These are phyloP conservation scores for Colletotrichum theobromicola DNA, from an alignment of 2,329 filamentous ascomycete genomes.

Conservation along the genomic window DNA sequence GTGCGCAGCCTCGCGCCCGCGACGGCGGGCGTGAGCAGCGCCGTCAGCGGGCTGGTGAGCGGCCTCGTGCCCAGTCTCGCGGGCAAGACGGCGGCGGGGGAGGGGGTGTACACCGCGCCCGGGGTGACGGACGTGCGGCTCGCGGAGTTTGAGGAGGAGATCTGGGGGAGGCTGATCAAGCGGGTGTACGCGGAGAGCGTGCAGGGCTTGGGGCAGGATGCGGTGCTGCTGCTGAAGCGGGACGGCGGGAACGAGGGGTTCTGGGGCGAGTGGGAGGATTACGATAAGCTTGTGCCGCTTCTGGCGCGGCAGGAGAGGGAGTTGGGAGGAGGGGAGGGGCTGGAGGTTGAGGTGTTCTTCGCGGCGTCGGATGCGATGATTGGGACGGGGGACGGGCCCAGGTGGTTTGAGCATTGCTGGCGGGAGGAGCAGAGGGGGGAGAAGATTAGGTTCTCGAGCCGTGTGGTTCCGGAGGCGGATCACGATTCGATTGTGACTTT, in stretches of 20 bases:
- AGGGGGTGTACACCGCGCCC: not conserved
- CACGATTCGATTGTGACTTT: slow-evolving; percentile 20
- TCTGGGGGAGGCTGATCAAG: slow-evolving; percentile 23
- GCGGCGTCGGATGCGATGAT: slow-evolving; percentile 33
- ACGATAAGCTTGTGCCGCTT: slow-evolving; percentile 31
- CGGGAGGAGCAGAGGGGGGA: not conserved
- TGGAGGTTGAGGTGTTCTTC: slow-evolving; percentile 31
- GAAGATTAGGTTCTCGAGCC: slow-evolving; percentile 25
- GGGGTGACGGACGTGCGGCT: not conserved
- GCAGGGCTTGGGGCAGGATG: slow-evolving; percentile 30
- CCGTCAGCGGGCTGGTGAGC: not conserved
- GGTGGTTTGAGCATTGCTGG: slow-evolving; percentile 35
- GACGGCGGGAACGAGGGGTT: slow-evolving; percentile 7
- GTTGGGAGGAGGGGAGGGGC: not conserved
- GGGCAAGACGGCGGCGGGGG: not conserved
- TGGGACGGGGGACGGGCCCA: slow-evolving; percentile 27
- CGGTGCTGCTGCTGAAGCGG: slow-evolving; percentile 32
- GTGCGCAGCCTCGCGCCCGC: slow-evolving; percentile 23
- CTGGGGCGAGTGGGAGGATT: slow-evolving; percentile 36
- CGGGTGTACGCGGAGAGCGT: slow-evolving; percentile 28
- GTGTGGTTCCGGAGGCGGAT: slow-evolving; percentile 27
- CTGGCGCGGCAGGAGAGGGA: slow-evolving; percentile 19
- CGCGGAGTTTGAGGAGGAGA: slow-evolving; percentile 25
- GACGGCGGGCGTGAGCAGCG: slow-evolving; percentile 8
- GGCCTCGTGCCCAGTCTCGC: not conserved